Base-by-base conservation (phyloP, 805 yeast species). In the Wickerhamomyces silvicola region DNA sequence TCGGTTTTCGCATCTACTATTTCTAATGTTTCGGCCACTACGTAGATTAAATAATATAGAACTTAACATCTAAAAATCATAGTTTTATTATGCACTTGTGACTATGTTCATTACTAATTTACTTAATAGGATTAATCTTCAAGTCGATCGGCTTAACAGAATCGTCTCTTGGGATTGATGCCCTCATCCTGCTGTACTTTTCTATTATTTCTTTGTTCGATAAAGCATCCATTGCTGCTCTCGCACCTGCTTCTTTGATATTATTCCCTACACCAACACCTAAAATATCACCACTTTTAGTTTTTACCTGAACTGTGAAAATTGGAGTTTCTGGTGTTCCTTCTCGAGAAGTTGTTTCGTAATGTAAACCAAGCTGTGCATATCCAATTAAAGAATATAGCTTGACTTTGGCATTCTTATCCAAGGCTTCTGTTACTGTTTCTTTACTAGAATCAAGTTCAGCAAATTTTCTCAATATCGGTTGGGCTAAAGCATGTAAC, bases 191-290 rank as follows among this genome's bases (percentile, higher is more conserved):
- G 10, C 75, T 73, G 51, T 72, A 84, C 46, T 78, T 78, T 38
- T 81, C 88, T 28, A 86, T 62, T 19, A 74, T 36, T 0, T 60
- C 62, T 26, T 69, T 70, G 40, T 84, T 75, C 9, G 60, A 57
- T 28, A 90, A 60, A 0, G 90, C 95, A 31, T 66, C 62, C 78
- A 79, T 80, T 0, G 98, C 98, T 1, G 97, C 96, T 34, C 80
- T 64, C 15, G 74, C 56, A 0, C 95, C 92, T 0, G 97, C 97
- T 18, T 75, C 79, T 52, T 81, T 83, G 4, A 67, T 62, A 39
- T 74, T 79, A 16, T 70, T 65, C 3, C 84, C 97, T 6, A 57
- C 60, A 5, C 96, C 97, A 4, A 55, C 57, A 0, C 95, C 95
- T 16, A 90, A 48, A 1, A 66, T 61, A 4, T 73, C 62, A 14